Conservation (phyloP, 495 filamentous ascomycete genomes). For the Talaromyces adpressus region DNA sequence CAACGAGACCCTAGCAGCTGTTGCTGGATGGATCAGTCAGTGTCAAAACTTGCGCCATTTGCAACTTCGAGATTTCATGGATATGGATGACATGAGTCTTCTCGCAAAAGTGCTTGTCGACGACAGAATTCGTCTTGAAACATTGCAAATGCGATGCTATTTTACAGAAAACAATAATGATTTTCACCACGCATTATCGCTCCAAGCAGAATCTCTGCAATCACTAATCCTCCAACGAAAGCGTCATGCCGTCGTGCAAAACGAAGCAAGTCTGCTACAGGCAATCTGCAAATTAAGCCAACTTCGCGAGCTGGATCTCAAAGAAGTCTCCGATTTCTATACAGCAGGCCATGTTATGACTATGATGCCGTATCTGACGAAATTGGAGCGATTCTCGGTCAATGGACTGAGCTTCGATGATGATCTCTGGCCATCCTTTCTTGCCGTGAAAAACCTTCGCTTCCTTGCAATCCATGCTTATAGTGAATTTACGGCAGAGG, state of each 20-base stretch:
- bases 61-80: constrained; percentile 39
- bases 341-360: constrained; percentile 40
- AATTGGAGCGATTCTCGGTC: constrained; percentile 48
- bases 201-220: constrained; percentile 36
- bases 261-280: constrained; percentile 41
- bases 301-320: constrained; percentile 45
- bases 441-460: constrained; percentile 33
- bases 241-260: constrained; percentile 35
- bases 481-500: constrained; percentile 38
- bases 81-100: constrained; percentile 37
- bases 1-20: constrained; percentile 44
- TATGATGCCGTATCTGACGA: constrained; percentile 40
- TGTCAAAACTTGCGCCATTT: constrained; percentile 49
- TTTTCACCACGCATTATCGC: constrained; percentile 46
- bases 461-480: constrained; percentile 38
- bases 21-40: constrained; percentile 28
- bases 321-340: constrained; percentile 48
- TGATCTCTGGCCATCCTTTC: constrained; percentile 35
- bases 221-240: constrained; percentile 38
- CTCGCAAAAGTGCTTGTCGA: constrained; percentile 47
- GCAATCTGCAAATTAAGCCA: constrained; percentile 37
- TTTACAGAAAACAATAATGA: constrained; percentile 28
- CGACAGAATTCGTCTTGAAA: constrained; percentile 39
- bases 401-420: constrained; percentile 50
- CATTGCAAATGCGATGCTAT: constrained; percentile 43